A percentile compares a stretch with the other conserved stretches of the same genome.
These are phyloP conservation scores for Aspergillus wentii DNA, from an alignment of 495 filamentous ascomycete genomes.

Conservation along the genomic window DNA sequence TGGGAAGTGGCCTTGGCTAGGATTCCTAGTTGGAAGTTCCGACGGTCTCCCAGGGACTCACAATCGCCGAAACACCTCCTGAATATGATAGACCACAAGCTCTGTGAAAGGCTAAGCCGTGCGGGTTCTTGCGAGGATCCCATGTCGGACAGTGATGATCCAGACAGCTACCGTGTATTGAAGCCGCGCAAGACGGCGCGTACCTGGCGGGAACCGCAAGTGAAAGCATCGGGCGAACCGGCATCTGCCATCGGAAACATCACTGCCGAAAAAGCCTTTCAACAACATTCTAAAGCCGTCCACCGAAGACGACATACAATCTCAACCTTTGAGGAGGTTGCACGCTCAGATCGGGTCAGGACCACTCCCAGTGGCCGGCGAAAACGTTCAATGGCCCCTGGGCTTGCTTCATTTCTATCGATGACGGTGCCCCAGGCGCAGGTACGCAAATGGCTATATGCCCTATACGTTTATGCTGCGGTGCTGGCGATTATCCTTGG, in stretches of 20 bases:
- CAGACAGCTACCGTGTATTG: slow-evolving; percentile 12
- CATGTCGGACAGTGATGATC: slow-evolving; percentile 41
- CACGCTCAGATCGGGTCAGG: slow-evolving; percentile 28
- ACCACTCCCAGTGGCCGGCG: slow-evolving; percentile 61
- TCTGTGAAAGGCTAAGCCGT: slow-evolving; percentile 40
- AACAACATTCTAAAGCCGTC: slow-evolving; percentile 6
- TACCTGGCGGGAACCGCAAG: slow-evolving; percentile 14
- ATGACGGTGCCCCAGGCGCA: slow-evolving; percentile 75
- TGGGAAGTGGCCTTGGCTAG: slow-evolving; percentile 84
- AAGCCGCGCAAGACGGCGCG: slow-evolving; percentile 25
- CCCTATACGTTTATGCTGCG: slow-evolving; percentile 66
- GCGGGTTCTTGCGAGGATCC: slow-evolving; percentile 27
- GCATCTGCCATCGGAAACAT: slow-evolving; percentile 17
- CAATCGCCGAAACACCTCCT: slow-evolving; percentile 45
- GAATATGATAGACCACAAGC: slow-evolving; percentile 44
- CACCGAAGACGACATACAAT: slow-evolving; percentile 49
- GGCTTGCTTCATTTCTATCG: slow-evolving; percentile 67
- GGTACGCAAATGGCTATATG: slow-evolving; percentile 77
- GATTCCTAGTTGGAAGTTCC: slow-evolving; percentile 88
- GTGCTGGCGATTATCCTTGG: slow-evolving; percentile 61
- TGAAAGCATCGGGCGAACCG: slow-evolving; percentile 10
- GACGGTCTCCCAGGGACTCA: slow-evolving; percentile 45
- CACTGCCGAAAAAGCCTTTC: slow-evolving; percentile 19
- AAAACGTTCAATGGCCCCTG: slow-evolving; percentile 62
- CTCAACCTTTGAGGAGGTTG: slow-evolving; percentile 33